phyloP scores from a whole-genome alignment of 441 rosid genomes.

The Dalechampia spathulata region DNA sequence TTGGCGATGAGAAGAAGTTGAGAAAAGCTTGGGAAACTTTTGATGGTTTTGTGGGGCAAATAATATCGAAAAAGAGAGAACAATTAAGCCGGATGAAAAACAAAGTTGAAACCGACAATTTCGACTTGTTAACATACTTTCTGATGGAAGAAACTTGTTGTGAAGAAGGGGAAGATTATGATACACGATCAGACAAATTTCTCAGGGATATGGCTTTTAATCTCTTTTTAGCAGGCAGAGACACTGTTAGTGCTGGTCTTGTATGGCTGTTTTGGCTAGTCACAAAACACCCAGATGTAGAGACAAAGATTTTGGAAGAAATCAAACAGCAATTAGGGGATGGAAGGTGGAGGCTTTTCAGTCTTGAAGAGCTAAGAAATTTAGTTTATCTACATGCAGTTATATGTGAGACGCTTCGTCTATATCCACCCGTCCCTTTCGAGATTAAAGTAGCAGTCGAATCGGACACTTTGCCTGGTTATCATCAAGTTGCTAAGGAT shows the following conservation, averaged over 20 bases:
- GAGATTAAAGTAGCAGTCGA: neutral
- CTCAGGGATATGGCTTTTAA: constrained; percentile 18
- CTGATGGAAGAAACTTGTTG: constrained; percentile 3
- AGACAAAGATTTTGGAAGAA: constrained; percentile 15
- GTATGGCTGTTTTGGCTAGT: constrained; percentile 29
- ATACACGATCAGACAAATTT: neutral
- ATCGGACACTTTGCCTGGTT: neutral
- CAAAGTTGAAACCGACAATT: neutral
- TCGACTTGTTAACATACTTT: constrained; percentile 7
- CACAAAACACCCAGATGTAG: constrained; percentile 1
- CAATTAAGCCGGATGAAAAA: neutral
- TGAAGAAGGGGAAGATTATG: neutral
- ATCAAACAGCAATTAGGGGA: constrained; percentile 4
- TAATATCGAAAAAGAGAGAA: constrained; percentile 17
- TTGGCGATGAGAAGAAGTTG: constrained; percentile 28
- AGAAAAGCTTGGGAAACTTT: constrained; percentile 9
- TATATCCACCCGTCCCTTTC: constrained; percentile 4
- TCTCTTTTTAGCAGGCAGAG: constrained; percentile 25
- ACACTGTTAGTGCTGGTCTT: constrained; percentile 21
- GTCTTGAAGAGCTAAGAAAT: neutral
- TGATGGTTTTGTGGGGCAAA: constrained; percentile 16
- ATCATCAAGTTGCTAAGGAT: neutral
- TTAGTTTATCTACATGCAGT: constrained; percentile 4
- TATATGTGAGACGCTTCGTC: neutral
- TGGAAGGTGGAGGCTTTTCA: neutral